A percentile compares a stretch with the other conserved stretches of the same genome.
phyloP scores from a whole-genome alignment of 176 grass and related monocot genomes.

The Cenchrus americanus region DNA sequence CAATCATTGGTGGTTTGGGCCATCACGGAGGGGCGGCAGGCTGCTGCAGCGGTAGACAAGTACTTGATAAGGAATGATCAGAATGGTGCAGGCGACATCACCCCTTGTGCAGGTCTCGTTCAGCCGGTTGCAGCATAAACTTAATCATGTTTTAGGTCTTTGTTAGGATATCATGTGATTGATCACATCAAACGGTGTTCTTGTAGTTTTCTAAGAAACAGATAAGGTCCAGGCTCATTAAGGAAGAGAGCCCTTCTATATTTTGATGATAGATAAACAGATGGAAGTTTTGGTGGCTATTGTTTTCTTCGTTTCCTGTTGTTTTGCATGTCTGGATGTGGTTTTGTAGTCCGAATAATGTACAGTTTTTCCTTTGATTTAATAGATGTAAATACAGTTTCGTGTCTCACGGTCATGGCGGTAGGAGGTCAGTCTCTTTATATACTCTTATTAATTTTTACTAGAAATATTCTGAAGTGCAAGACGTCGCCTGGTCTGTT shows the following conservation, averaged over 20 bases:
- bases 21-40: slow-evolving; percentile 91
- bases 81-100: slow-evolving; percentile 20
- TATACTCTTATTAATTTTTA: no score
- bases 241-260: slow-evolving; percentile 33
- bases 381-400: slow-evolving; percentile 41
- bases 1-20: slow-evolving; percentile 99
- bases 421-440: no score
- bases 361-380: slow-evolving; percentile 50
- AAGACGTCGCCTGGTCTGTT: no score
- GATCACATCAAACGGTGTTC: slow-evolving; percentile 32
- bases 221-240: slow-evolving; percentile 31
- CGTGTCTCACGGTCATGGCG: no score
- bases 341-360: slow-evolving; percentile 66
- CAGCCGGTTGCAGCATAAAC: slow-evolving; percentile 63
- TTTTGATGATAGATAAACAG: slow-evolving; percentile 37
- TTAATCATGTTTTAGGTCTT: slow-evolving; percentile 5
- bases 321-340: slow-evolving; percentile 30
- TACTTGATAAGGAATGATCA: slow-evolving; percentile 67
- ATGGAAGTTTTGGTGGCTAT: slow-evolving; percentile 55
- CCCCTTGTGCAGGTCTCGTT: slow-evolving; percentile 54
- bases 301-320: slow-evolving; percentile 20
- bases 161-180: slow-evolving; percentile 28
- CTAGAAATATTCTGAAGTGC: no score
- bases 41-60: slow-evolving; percentile 71
- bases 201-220: slow-evolving; percentile 30